Conservation (phyloP, 2,329 filamentous ascomycete species). For the Xenoacremonium recifei region DNA sequence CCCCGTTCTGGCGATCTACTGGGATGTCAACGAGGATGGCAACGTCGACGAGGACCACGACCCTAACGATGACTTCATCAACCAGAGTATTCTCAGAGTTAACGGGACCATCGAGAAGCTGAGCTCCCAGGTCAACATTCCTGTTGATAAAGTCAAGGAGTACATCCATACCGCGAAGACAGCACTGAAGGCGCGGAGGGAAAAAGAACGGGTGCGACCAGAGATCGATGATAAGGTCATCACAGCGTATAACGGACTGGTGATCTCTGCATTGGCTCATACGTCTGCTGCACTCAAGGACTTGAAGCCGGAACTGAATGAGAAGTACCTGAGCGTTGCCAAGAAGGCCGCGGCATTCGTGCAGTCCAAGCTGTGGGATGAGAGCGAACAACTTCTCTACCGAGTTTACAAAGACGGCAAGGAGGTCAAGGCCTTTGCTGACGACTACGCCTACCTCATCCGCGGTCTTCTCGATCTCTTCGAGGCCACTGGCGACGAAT, state of each 20-base stretch:
- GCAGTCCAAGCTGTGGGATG: conserved; percentile 69
- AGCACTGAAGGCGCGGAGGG: conserved; percentile 69
- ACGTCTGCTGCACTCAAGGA: conserved; percentile 66
- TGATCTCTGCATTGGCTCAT: conserved; percentile 78
- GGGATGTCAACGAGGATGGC: conserved; percentile 78
- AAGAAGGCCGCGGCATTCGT: conserved; percentile 71
- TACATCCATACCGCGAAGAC: conserved; percentile 66
- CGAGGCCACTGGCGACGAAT: conserved; percentile 74
- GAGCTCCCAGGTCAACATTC: conserved; percentile 71
- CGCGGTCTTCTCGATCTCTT: conserved; percentile 82
- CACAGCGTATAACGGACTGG: conserved; percentile 83
- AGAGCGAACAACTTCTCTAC: conserved; percentile 60
- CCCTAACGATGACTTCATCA: conserved; percentile 89
- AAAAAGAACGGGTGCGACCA: conserved; percentile 72
- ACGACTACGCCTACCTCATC: conserved; percentile 91
- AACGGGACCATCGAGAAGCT: conserved; percentile 66
- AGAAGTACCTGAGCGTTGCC: conserved; percentile 64
- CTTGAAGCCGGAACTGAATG: conserved; percentile 56
- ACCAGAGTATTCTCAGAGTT: conserved; percentile 84
- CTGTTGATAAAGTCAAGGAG: conserved; percentile 64
- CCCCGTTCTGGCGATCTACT: conserved; percentile 77
- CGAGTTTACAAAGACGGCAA: conserved; percentile 70
- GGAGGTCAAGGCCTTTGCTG: conserved; percentile 74
- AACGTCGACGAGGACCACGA: conserved; percentile 84
- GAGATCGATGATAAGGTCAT: conserved; percentile 86